Evolutionary conservation across 2,329 filamentous ascomycete genomes (phyloP).

Genomic region (Paecilomyces formosus): DNA sequence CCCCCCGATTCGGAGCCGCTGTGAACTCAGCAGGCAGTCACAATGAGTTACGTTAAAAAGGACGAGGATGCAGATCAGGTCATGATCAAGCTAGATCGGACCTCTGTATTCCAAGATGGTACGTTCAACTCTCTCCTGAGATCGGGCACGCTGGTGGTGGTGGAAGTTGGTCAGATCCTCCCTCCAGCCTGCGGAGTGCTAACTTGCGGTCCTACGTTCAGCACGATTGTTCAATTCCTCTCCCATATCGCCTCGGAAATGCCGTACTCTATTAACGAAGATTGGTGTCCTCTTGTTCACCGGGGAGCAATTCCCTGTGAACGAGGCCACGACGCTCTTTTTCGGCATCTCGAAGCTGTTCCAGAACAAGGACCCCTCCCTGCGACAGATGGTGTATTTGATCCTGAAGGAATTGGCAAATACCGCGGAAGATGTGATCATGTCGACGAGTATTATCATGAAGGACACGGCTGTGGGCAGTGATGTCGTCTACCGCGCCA

Average conservation of each 20-base stretch:
- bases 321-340: slow-evolving; percentile 96
- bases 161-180: slow-evolving; percentile 4
- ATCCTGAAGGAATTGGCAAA: slow-evolving; percentile 95
- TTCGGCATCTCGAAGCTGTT: slow-evolving; percentile 99
- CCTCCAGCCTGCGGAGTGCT: slow-evolving; percentile 13
- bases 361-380: slow-evolving; percentile 96
- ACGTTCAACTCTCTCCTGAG: slow-evolving; percentile 24
- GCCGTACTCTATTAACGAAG: slow-evolving; percentile 94
- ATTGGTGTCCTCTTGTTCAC: slow-evolving; percentile 94
- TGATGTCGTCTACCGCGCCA: slow-evolving; percentile 87
- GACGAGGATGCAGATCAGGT: slow-evolving; percentile 93
- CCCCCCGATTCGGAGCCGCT: slow-evolving; percentile 17
- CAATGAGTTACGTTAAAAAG: slow-evolving; percentile 97
- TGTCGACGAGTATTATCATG: slow-evolving; percentile 99
- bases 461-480: slow-evolving; percentile 96
- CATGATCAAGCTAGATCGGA: slow-evolving; percentile 95
- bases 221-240: slow-evolving; percentile 97
- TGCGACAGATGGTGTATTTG: slow-evolving; percentile 98
- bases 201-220: slow-evolving; percentile 30
- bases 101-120: slow-evolving; percentile 99
- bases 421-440: slow-evolving; percentile 97
- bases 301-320: slow-evolving; percentile 91
- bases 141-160: slow-evolving; percentile 7
- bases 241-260: slow-evolving; percentile 93
- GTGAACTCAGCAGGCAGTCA: slow-evolving; percentile 25